phyloP scores from a whole-genome alignment of 1,139 yeast species.

The Saccharomyces hybrid region DNA sequence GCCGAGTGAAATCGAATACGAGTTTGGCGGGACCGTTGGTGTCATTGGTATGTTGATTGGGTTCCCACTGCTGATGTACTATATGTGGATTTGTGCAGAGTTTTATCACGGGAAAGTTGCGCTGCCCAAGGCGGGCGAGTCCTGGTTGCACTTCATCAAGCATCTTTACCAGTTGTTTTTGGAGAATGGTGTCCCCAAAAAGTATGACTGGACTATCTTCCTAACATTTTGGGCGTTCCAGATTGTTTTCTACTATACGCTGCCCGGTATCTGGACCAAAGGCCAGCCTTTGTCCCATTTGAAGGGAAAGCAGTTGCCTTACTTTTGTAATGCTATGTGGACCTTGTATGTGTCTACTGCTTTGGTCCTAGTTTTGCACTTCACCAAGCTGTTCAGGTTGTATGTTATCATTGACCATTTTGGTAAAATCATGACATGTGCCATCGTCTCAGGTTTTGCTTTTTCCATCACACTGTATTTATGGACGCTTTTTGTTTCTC shows the following conservation, averaged over 20 bases:
- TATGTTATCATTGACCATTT: conserved; percentile 70
- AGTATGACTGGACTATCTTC: conserved; percentile 61
- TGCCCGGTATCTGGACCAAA: conserved; percentile 92
- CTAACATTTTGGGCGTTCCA: conserved; percentile 65
- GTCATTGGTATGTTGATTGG: conserved; percentile 89
- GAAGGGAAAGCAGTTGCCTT: conserved; percentile 73
- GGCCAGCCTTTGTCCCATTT: conserved; percentile 88
- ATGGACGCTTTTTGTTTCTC: conserved; percentile 56
- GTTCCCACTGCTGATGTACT: conserved; percentile 90
- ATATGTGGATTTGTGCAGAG: conserved; percentile 88
- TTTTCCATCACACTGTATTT: conserved; percentile 58
- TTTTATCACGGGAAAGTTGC: conserved; percentile 72
- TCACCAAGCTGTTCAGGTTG: conserved; percentile 64
- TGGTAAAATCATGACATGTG: conserved; percentile 89
- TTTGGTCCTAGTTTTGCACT: conserved; percentile 55
- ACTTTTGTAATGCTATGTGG: conserved; percentile 87
- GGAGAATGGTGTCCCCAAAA: conserved; percentile 62
- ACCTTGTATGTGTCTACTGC: conserved; percentile 66
- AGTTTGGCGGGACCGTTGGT: conserved; percentile 91
- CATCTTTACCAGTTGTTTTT: conserved; percentile 38
- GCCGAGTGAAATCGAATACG: conserved; percentile 52
- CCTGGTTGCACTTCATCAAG: conserved; percentile 46
- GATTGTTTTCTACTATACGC: conserved; percentile 66
- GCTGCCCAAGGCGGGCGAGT: conserved; percentile 54
- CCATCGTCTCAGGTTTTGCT: conserved; percentile 67